These are phyloP conservation scores for Zangia roseola DNA, from an alignment of 768 basidiomycete genomes.

Conservation along the genomic window DNA sequence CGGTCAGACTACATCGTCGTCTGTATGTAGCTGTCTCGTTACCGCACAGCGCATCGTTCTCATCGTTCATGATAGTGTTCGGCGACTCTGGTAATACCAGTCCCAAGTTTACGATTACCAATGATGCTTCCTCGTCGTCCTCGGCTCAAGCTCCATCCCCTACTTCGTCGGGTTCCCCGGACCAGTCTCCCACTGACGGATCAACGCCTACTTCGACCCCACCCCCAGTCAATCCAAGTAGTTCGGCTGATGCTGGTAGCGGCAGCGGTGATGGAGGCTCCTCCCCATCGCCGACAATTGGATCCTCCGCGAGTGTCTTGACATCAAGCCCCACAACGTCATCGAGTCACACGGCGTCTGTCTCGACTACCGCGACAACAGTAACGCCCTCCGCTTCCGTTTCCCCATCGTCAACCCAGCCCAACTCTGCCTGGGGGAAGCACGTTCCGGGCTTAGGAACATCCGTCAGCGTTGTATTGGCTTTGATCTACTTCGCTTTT, in stretches of 20 bases:
- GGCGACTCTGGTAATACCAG: slow-evolving; percentile 44
- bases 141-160: slow-evolving; percentile 8
- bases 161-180: slow-evolving; percentile 1
- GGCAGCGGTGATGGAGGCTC: not conserved
- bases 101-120: slow-evolving; percentile 42
- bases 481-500: slow-evolving; percentile 16
- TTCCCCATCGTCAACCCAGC: slow-evolving; percentile 13
- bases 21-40: slow-evolving; percentile 24
- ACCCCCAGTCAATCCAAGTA: not conserved
- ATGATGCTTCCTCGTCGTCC: slow-evolving; percentile 52
- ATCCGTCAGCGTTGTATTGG: slow-evolving; percentile 17
- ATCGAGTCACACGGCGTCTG: not conserved
- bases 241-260: not conserved
- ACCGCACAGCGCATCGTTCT: not conserved
- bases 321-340: slow-evolving; percentile 3
- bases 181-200: not conserved
- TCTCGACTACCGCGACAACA: slow-evolving; percentile 6
- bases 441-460: slow-evolving; percentile 12
- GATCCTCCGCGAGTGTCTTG: not conserved
- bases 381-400: not conserved
- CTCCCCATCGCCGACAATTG: not conserved
- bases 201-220: slow-evolving; percentile 1
- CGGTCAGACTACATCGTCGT: slow-evolving; percentile 36
- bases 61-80: slow-evolving; percentile 26
- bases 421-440: slow-evolving; percentile 27